Evolutionary conservation across 306 rosid genomes (phyloP).

Genomic region (Lotus japonicus): DNA sequence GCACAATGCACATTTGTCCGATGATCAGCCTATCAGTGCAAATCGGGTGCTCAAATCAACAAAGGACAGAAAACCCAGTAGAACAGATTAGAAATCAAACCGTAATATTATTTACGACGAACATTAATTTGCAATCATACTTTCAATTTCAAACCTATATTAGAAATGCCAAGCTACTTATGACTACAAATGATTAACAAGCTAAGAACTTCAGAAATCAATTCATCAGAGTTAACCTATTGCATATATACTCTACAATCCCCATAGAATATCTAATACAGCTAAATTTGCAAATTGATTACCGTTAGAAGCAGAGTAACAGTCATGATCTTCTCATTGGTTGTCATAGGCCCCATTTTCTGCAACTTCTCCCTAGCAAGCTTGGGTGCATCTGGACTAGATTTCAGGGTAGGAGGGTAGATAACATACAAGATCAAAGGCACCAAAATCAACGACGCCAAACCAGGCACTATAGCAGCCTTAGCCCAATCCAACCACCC

Average conservation of each 20-base stretch:
- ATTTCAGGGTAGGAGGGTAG: constrained; percentile 81
- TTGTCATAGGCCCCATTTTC: constrained; percentile 86
- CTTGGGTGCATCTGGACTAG: constrained; percentile 92
- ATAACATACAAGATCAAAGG: constrained; percentile 73
- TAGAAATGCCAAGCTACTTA: neutral
- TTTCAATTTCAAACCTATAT: neutral
- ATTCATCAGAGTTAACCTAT: neutral
- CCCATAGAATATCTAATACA: neutral
- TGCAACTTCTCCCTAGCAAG: constrained; percentile 80
- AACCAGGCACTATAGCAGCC: constrained; percentile 86
- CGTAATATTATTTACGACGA: neutral
- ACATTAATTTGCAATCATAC: neutral
- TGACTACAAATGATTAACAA: neutral
- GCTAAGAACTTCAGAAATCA: neutral
- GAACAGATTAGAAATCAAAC: neutral
- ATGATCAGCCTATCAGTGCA: neutral
- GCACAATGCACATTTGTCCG: neutral
- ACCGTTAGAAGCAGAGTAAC: constrained; percentile 88
- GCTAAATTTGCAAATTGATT: constrained; percentile 7
- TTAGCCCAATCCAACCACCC: constrained; percentile 99
- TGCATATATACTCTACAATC: neutral
- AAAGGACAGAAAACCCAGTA: neutral
- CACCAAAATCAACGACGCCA: constrained; percentile 77
- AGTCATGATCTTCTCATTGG: constrained; percentile 81
- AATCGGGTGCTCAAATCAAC: neutral